phyloP scores from a whole-genome alignment of 805 yeast species.

The Yarrowia sp. region DNA sequence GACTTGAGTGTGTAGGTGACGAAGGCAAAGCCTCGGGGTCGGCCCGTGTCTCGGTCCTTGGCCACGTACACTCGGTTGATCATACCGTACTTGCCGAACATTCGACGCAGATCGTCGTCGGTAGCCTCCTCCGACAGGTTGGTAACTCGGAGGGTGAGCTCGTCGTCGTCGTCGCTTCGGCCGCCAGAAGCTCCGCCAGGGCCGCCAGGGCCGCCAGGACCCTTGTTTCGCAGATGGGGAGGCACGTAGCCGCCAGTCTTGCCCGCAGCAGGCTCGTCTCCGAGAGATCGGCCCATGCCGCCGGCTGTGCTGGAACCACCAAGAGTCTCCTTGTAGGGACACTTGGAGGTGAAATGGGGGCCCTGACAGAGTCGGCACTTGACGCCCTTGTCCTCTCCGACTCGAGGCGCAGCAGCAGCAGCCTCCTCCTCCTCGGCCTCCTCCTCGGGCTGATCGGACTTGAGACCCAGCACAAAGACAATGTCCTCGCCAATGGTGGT shows the following conservation, averaged over 20 bases:
- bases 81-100: constrained; percentile 68
- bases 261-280: constrained; percentile 37
- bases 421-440: constrained; percentile 69
- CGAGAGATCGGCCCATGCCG: constrained; percentile 41
- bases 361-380: constrained; percentile 93
- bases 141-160: constrained; percentile 84
- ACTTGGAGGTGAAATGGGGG: constrained; percentile 86
- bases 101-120: constrained; percentile 74
- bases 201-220: constrained; percentile 37
- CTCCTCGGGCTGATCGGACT: constrained; percentile 41
- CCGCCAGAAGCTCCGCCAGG: constrained; percentile 42
- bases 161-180: constrained; percentile 66
- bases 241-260: constrained; percentile 53
- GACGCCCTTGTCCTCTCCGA: constrained; percentile 48
- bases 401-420: constrained; percentile 36
- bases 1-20: constrained; percentile 63
- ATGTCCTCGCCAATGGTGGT: constrained; percentile 87
- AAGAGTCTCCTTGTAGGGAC: constrained; percentile 92
- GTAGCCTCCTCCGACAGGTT: constrained; percentile 83
- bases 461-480: constrained; percentile 62
- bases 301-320: constrained; percentile 47
- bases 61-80: constrained; percentile 77
- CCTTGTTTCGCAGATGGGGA: constrained; percentile 54
- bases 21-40: constrained; percentile 93
- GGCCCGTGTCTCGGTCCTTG: constrained; percentile 89